Evolutionary conservation across 768 basidiomycete species (phyloP), one percentile per base, ranked within the genome.

Genomic region (Phlegmacium glaucopus): DNA sequence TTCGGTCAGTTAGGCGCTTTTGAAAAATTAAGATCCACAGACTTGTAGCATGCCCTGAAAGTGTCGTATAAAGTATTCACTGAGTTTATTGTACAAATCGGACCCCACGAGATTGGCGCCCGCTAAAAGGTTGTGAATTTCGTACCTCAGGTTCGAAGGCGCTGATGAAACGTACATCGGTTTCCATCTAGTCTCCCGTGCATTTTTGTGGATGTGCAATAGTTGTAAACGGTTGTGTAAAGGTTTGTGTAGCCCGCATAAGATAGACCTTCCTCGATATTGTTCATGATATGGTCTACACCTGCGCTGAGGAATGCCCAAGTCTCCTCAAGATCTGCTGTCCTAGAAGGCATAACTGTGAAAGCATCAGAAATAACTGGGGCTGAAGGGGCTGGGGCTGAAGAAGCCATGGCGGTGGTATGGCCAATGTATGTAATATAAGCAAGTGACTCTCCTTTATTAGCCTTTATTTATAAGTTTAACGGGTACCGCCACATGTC

Each of bases 101-200:
- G 95, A 89, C 48, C 96, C 96, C 82, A 98, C 96, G 61, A 98
- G 70, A 73, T 95, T 96, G 48, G 94, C 94, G 52, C 94, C 95
- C 49, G 90, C 90, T 89, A 63, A 26, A 35, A 49, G 42, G 40
- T 15, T 34, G 51, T 66, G 59, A 62, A 42, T 59, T 30, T 59
- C 73, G 58, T 75, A 73, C 55, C 68, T 72, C 53, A 68, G 37
- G 27, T 17, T 6, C 27, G 8, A 45, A 70, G 62, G 71, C 72
- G 22, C 65, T 9, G 11, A 13, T 46, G 64, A 67, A 17, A 72
- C 80, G 67, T 59, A 89, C 87, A 82, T 59, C 87, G 77, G 61
- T 85, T 85, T 51, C 82, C 80, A 75, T 80, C 66, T 53, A 73
- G 61, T 46, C 74, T 69, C 39, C 75, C 77, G 57, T 82, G 81